Evolutionary conservation across 805 yeast species (phyloP).

Genomic region (Spathaspora gorwiae): DNA sequence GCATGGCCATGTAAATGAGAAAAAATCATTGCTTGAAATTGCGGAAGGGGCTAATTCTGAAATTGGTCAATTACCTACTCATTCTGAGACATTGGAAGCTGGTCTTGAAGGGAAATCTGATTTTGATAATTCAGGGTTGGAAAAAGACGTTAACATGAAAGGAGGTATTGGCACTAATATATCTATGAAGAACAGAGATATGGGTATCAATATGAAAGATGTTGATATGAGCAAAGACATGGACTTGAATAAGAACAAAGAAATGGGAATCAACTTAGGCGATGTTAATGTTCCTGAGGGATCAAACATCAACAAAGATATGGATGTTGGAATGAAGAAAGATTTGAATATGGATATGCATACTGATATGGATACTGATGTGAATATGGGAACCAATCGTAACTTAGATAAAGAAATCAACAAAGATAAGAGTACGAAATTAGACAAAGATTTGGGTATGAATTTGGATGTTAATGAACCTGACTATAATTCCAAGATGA

Average conservation of each 20-base stretch:
- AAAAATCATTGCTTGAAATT: slow-evolving; percentile 22
- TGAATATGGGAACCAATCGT: not conserved
- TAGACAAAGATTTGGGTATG: not conserved
- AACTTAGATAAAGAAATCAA: not conserved
- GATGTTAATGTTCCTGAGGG: not conserved
- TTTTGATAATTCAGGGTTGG: not conserved
- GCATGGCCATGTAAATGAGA: slow-evolving; percentile 18
- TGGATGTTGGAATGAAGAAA: not conserved
- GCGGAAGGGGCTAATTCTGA: slow-evolving; percentile 18
- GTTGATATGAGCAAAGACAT: not conserved
- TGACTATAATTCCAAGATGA: not conserved
- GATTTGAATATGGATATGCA: not conserved
- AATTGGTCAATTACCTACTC: slow-evolving; percentile 11
- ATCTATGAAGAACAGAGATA: not conserved
- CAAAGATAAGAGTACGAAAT: not conserved
- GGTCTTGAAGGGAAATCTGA: not conserved
- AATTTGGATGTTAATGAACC: not conserved
- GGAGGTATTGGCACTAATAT: not conserved
- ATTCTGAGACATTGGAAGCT: slow-evolving; percentile 1
- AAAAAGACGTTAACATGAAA: not conserved
- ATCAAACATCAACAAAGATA: too few species aligned
- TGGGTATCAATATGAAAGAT: not conserved
- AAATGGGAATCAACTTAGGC: not conserved
- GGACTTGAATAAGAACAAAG: not conserved
- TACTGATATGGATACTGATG: not conserved